phyloP scores from a whole-genome alignment of 352 stramenopile genomes.

The Phytophthora megakarya region DNA sequence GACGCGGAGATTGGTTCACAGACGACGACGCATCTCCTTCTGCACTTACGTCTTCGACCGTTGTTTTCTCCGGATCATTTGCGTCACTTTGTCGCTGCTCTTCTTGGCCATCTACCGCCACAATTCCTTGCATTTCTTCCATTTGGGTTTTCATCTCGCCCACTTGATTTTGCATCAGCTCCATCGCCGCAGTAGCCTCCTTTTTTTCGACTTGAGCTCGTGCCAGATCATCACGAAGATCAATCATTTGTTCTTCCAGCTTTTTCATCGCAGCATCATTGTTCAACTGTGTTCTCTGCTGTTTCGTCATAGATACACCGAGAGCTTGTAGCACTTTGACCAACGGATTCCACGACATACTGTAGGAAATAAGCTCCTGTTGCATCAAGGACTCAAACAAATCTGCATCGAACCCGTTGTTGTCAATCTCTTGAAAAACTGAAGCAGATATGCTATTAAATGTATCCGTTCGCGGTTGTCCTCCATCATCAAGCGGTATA shows the following conservation, averaged over 20 bases:
- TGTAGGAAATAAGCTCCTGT: slow-evolving; percentile 74
- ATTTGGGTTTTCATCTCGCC: slow-evolving; percentile 54
- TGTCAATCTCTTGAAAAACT: slow-evolving; percentile 15
- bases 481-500: slow-evolving; percentile 22
- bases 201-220: slow-evolving; percentile 63
- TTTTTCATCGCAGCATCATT: slow-evolving; percentile 48
- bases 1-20: slow-evolving; percentile 17
- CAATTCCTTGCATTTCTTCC: slow-evolving; percentile 30
- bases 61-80: slow-evolving; percentile 5
- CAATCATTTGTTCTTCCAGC: slow-evolving; percentile 53
- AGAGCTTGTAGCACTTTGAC: slow-evolving; percentile 68
- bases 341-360: slow-evolving; percentile 73
- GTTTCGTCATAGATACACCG: slow-evolving; percentile 52
- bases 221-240: slow-evolving; percentile 48
- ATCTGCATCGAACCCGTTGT: slow-evolving; percentile 46
- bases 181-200: slow-evolving; percentile 47
- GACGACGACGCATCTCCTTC: neutral
- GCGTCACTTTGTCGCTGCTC: slow-evolving; percentile 20
- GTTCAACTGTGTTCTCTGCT: slow-evolving; percentile 53
- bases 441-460: slow-evolving; percentile 6
- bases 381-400: slow-evolving; percentile 65
- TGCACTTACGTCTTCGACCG: neutral
- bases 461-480: slow-evolving; percentile 22
- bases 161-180: slow-evolving; percentile 56
- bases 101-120: slow-evolving; percentile 18